These are phyloP conservation scores for Penicillium italicum DNA, from an alignment of 2,329 filamentous ascomycete genomes.

Conservation along the genomic window DNA sequence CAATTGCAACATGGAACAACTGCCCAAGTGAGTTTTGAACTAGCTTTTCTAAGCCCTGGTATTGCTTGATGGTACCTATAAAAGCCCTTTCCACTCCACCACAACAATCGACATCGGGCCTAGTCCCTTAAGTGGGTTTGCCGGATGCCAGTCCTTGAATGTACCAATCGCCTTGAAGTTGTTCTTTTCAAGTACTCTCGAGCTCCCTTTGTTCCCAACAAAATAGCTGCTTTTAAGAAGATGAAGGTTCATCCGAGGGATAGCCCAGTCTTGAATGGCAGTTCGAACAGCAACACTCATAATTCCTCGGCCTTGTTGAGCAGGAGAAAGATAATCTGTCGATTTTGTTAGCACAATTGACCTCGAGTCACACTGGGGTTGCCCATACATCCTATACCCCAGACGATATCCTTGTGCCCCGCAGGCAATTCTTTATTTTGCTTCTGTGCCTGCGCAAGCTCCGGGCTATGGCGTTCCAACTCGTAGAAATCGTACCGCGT, in stretches of 20 bases:
- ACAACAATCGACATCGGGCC: conserved; percentile 21
- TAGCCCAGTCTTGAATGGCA: conserved; percentile 24
- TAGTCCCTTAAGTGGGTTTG: conserved; percentile 14
- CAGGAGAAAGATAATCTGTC: conserved; percentile 24
- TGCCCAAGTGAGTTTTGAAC: not conserved
- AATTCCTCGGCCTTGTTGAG: conserved; percentile 30
- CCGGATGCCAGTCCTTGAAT: conserved; percentile 18
- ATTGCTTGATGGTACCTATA: not conserved
- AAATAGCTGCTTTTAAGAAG: conserved; percentile 20
- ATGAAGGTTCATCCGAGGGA: conserved; percentile 30
- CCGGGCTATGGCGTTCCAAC: conserved; percentile 12
- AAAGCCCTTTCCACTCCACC: conserved; percentile 11
- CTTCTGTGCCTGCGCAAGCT: conserved; percentile 13
- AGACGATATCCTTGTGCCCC: conserved; percentile 26
- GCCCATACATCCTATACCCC: conserved; percentile 24
- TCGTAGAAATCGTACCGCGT: conserved; percentile 27
- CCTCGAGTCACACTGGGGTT: not conserved
- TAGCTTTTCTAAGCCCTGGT: too few relatives aligned
- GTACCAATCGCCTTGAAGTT: conserved; percentile 21
- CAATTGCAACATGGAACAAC: not conserved
- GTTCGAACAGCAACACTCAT: conserved; percentile 25
- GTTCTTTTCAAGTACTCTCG: conserved; percentile 29
- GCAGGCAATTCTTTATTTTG: conserved; percentile 19
- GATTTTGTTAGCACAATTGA: not conserved
- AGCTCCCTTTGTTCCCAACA: conserved; percentile 26